These are phyloP conservation scores for Pogostemon cablin DNA, from an alignment of 257 asterid genomes.

Conservation along the genomic window DNA sequence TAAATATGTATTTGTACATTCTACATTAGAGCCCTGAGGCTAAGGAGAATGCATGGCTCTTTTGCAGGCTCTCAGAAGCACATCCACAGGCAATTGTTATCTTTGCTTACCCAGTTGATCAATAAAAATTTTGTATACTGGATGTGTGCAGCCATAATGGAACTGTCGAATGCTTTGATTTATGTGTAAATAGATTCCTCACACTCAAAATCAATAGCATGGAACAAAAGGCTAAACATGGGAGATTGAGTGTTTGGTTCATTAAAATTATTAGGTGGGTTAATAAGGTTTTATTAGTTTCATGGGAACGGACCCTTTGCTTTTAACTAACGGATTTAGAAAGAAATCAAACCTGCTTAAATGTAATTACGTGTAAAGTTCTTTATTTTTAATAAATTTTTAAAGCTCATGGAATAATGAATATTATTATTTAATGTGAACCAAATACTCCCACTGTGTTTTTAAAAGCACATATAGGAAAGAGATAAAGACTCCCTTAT, in stretches of 20 bases:
- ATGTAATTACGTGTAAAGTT: slow-evolving; percentile 92
- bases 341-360: too few relatives aligned
- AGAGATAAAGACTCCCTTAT: too few relatives aligned
- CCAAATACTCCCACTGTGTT: too few relatives aligned
- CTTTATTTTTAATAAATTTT: too few relatives aligned
- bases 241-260: neutral
- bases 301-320: too few relatives aligned
- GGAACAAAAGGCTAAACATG: neutral
- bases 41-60: slow-evolving; percentile 97
- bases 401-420: too few relatives aligned
- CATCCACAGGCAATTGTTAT: slow-evolving; percentile 88
- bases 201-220: too few relatives aligned
- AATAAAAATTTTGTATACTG: slow-evolving; percentile 56
- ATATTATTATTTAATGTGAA: too few relatives aligned
- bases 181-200: slow-evolving; percentile 83
- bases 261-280: too few relatives aligned
- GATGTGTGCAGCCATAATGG: slow-evolving; percentile 91
- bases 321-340: too few relatives aligned
- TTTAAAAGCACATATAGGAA: too few relatives aligned
- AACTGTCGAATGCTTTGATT: slow-evolving; percentile 86
- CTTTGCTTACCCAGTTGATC: slow-evolving; percentile 19
- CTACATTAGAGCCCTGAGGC: slow-evolving; percentile 85
- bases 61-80: slow-evolving; percentile 94
- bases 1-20: slow-evolving; percentile 32
- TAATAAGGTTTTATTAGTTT: too few relatives aligned